These are phyloP conservation scores for Melanogaster broomeanus DNA, from an alignment of 768 basidiomycete species.

Conservation along the genomic window DNA sequence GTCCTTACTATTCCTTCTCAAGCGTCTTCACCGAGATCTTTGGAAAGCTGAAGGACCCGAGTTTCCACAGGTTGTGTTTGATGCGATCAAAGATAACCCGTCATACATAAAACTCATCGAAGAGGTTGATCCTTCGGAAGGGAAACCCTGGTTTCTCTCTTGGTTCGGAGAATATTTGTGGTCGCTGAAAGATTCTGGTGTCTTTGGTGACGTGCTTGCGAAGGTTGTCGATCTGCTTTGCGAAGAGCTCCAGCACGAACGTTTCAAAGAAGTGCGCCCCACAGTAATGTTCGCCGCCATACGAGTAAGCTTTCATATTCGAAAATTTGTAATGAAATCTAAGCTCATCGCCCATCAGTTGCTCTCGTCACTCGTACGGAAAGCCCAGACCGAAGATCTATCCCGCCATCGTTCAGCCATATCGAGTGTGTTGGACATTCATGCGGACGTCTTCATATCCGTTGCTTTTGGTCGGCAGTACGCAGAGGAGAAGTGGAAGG, in stretches of 20 bases:
- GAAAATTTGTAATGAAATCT: background rate
- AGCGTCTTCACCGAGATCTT: constrained; percentile 52
- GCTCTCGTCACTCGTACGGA: constrained; percentile 34
- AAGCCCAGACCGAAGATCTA: constrained; percentile 29
- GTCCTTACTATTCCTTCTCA: constrained; percentile 60
- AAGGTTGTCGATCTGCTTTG: constrained; percentile 73
- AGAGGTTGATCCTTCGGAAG: constrained; percentile 30
- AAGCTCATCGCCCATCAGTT: constrained; percentile 26
- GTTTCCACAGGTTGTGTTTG: constrained; percentile 78
- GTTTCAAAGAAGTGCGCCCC: constrained; percentile 62
- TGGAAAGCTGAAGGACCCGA: constrained; percentile 76
- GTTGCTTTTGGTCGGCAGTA: constrained; percentile 46
- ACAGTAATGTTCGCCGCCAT: constrained; percentile 59
- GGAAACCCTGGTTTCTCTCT: constrained; percentile 50
- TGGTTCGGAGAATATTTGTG: constrained; percentile 69
- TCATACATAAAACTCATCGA: constrained; percentile 51
- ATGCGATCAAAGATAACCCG: constrained; percentile 79
- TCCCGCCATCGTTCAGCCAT: constrained; percentile 31
- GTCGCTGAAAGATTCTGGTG: constrained; percentile 49
- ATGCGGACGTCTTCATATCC: constrained; percentile 46
- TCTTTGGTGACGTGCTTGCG: constrained; percentile 69
- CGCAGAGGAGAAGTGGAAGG: constrained; percentile 42
- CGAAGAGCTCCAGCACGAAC: constrained; percentile 79
- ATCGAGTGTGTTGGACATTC: constrained; percentile 48
- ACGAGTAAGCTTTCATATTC: constrained; percentile 49